These are phyloP conservation scores for Aspergillus wentii DNA, from an alignment of 495 filamentous ascomycete species.

Conservation along the genomic window DNA sequence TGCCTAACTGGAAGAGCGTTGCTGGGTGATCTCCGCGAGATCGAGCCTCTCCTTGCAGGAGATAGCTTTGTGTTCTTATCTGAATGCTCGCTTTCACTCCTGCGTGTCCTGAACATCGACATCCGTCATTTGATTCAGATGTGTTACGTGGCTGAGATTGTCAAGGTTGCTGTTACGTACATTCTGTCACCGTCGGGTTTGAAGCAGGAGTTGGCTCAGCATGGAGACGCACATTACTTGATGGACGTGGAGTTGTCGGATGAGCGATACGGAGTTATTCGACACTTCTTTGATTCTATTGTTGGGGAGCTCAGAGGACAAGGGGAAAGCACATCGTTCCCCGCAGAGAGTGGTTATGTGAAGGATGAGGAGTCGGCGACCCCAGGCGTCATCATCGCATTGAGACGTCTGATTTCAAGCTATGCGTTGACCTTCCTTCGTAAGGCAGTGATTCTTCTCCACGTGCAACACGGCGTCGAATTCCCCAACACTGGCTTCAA, in stretches of 20 bases:
- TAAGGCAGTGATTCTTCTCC: slow-evolving; percentile 76
- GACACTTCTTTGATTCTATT: slow-evolving; percentile 38
- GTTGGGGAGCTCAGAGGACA: slow-evolving; percentile 40
- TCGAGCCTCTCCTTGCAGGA: slow-evolving; percentile 63
- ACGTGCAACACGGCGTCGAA: slow-evolving; percentile 83
- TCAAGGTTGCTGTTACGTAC: slow-evolving; percentile 60
- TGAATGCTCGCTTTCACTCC: slow-evolving; percentile 64
- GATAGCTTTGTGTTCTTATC: slow-evolving; percentile 88
- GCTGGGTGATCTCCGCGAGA: slow-evolving; percentile 41
- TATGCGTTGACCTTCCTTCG: slow-evolving; percentile 89
- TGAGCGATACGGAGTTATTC: slow-evolving; percentile 23
- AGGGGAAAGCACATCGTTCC: slow-evolving; percentile 36
- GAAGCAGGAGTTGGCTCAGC: slow-evolving; percentile 32
- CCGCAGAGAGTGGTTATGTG: slow-evolving; percentile 38
- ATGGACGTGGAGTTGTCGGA: slow-evolving; percentile 23
- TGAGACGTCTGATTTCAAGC: slow-evolving; percentile 57
- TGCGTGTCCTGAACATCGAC: slow-evolving; percentile 67
- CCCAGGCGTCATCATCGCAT: slow-evolving; percentile 32
- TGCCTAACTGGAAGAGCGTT: slow-evolving; percentile 31
- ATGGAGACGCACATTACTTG: slow-evolving; percentile 27
- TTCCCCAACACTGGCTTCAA: slow-evolving; percentile 70
- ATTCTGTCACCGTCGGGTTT: slow-evolving; percentile 39
- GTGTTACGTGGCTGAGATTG: slow-evolving; percentile 88
- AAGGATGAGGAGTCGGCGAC: slow-evolving; percentile 39
- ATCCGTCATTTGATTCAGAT: slow-evolving; percentile 79